Base-by-base conservation (phyloP, 768 basidiomycete species). In the Psilocybe subaeruginosa region DNA sequence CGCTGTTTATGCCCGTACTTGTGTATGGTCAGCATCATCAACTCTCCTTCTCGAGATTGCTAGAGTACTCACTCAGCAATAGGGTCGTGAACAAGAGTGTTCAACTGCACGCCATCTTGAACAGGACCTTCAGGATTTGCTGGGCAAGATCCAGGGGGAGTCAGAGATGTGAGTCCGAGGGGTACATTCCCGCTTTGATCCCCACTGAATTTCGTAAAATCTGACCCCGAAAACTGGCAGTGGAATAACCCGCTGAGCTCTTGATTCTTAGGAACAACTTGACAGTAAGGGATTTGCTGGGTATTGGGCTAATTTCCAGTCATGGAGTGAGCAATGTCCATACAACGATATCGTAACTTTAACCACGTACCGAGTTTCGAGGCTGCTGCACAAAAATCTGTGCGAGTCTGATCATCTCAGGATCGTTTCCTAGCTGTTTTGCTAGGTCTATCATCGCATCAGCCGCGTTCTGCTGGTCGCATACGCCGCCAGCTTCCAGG, bases 361-460 rank as follows among this genome's bases (percentile, higher is more conserved):
- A 31, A 33, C 27, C 4, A n/a, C 77, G 27, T 64, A 80, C 79
- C 1, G 81, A 72, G 58, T 83, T 82, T 3, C 81, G 70, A 7
- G 81, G 80, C 59, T 82, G 80, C 58, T 82, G 80, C 4, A 72
- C 77, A 55, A 81, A 82, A 45, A 82, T 63, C 52, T 81, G 79
- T 0, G 80, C 69, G 16, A 80, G 74, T 29, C 71, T 64, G 63
- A 80, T 81, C 78, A 81, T 80, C 58, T 80, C 77, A 2, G 77
- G 56, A 59, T 79, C 75, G 61, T 71, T 78, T 17, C 73, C 70
- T 19, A 82, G 72, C 37, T 66, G 52, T 55, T 71, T 72, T 2
- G 71, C 70, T n/a, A 86, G 77, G 63, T 80, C 74, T 57, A 84
- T 73, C 83, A 84, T 84, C 7, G 59, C 46, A 61, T 84, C 83